Base-by-base conservation (phyloP, 148 eudicot genomes). In the Euryodendron excelsum region DNA sequence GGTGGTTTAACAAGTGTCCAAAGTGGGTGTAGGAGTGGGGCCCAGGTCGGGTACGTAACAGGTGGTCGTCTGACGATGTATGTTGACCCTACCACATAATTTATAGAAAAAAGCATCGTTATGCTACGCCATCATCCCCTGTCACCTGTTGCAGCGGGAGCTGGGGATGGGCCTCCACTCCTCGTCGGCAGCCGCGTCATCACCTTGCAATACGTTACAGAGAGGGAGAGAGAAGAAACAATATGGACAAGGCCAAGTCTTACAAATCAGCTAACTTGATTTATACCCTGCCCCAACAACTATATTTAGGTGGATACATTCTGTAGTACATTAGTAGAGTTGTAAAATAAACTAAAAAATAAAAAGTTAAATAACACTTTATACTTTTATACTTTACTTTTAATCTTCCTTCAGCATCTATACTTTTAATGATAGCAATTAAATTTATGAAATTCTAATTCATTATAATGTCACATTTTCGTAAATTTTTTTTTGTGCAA, bases 251-350 rank as follows among this genome's bases (percentile, higher is more conserved):
- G 18, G 7, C 23, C 7, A 7, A 15, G n/a, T 14, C 13, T 39
- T 17, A 14, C 30, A 62, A 62, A 62, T 62, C 68, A 63, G 68
- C n/a, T 63, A 31, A 31, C 33, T 31, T 63, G 68, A 63, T 63
- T 63, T 20, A 30, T 63, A 11, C 9, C 41, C 68, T n/a, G 6
- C 68, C n/a, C 23, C 41, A 63, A 63, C 68, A 17, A 39, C 37
- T 39, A 63, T 30, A 63, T 33, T 63, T 31, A 17, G 23, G 68
- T 33, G n/a, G n/a, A n/a, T n/a, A n/a, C n/a, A n/a, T n/a, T n/a
- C n/a, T n/a, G n/a, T n/a, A n/a, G n/a, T n/a, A n/a, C n/a, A n/a
- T n/a, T n/a, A n/a, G n/a, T n/a, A n/a, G n/a, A n/a, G n/a, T n/a
- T n/a, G n/a, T n/a, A n/a, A n/a, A n/a, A n/a, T n/a, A n/a, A n/a